A percentile compares a stretch with the other conserved stretches of the same genome.
phyloP scores from a whole-genome alignment of 2,329 filamentous ascomycete species.

The Botrytis hyacinthi region DNA sequence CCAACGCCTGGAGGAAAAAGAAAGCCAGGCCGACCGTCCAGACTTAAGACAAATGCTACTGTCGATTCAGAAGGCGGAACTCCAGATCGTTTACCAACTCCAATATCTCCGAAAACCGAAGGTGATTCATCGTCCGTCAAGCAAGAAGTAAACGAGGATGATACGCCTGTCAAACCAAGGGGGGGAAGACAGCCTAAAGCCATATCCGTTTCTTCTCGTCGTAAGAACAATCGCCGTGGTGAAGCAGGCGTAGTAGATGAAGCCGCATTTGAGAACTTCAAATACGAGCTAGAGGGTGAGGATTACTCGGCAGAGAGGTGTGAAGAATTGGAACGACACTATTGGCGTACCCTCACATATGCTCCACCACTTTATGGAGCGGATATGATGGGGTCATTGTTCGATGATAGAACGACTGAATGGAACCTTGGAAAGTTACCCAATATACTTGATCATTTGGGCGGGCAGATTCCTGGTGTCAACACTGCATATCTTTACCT shows the following conservation, averaged over 20 bases:
- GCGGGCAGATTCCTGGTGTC: slow-evolving; percentile 93
- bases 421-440: slow-evolving; percentile 97
- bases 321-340: slow-evolving; percentile 88
- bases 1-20: slow-evolving; percentile 27
- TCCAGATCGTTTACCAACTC: slow-evolving; percentile 49
- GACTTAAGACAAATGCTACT: slow-evolving; percentile 30
- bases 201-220: slow-evolving; percentile 75
- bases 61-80: slow-evolving; percentile 43
- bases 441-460: slow-evolving; percentile 89
- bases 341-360: slow-evolving; percentile 97
- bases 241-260: slow-evolving; percentile 84
- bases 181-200: slow-evolving; percentile 51
- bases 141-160: slow-evolving; percentile 45
- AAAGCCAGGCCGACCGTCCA: slow-evolving; percentile 28
- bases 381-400: slow-evolving; percentile 93
- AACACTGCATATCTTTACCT: slow-evolving; percentile 98
- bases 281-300: slow-evolving; percentile 81
- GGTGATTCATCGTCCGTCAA: slow-evolving; percentile 40
- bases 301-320: slow-evolving; percentile 90
- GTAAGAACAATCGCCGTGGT: slow-evolving; percentile 80
- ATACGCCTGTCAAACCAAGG: slow-evolving; percentile 42
- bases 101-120: slow-evolving; percentile 48
- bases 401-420: slow-evolving; percentile 75
- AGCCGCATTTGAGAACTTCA: slow-evolving; percentile 83
- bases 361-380: slow-evolving; percentile 93